Evolutionary conservation across 768 basidiomycete genomes (phyloP).

Genomic region (Lanmaoa pseudosensibilis): DNA sequence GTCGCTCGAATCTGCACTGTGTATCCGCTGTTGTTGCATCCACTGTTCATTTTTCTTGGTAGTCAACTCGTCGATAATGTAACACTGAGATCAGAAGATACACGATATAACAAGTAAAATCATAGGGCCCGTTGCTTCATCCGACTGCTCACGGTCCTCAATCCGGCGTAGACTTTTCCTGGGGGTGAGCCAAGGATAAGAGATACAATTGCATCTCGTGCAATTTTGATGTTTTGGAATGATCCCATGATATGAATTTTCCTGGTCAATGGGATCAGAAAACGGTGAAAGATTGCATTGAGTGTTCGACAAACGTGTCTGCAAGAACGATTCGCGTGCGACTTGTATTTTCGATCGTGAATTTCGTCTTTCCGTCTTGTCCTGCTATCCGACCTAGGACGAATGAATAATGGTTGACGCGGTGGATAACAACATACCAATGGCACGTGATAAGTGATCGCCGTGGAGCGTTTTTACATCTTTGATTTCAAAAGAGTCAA

Average conservation of each 20-base stretch:
- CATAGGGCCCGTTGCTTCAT: constrained; percentile 91
- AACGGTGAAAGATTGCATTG: neutral
- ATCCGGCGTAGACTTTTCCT: constrained; percentile 88
- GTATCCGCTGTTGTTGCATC: neutral
- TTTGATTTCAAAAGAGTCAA: constrained; percentile 98
- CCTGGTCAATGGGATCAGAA: constrained; percentile 41
- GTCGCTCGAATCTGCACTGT: neutral
- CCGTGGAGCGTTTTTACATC: constrained; percentile 98
- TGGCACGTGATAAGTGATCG: constrained; percentile 97
- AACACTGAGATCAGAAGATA: constrained; percentile 4
- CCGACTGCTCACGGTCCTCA: constrained; percentile 87
- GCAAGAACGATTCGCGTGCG: constrained; percentile 98
- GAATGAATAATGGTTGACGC: constrained; percentile 3
- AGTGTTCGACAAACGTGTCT: constrained; percentile 71
- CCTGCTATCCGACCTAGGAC: constrained; percentile 90
- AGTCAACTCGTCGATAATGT: constrained; percentile 12
- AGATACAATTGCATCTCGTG: constrained; percentile 93
- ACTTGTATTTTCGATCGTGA: constrained; percentile 96
- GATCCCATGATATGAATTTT: constrained; percentile 99
- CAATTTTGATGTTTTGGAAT: constrained; percentile 98
- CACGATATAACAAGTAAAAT: constrained; percentile 14
- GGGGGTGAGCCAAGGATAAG: constrained; percentile 94
- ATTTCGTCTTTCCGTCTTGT: constrained; percentile 98
- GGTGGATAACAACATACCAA: constrained; percentile 54
- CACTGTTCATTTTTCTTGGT: constrained; percentile 1